phyloP scores from a whole-genome alignment of 306 rosid genomes.

The Cicer yamashitae region DNA sequence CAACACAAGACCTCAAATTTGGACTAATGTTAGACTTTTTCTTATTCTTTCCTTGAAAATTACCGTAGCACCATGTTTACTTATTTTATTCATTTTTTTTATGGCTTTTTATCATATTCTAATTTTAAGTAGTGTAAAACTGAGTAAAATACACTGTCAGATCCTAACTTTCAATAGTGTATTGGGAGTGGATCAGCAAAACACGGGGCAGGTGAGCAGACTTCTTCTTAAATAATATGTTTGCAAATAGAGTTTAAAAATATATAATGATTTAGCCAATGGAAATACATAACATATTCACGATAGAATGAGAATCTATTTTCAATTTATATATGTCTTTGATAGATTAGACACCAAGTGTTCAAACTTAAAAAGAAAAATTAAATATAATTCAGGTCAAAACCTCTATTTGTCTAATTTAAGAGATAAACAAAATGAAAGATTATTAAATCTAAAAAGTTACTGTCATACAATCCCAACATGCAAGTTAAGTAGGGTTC shows the following conservation, averaged over 20 bases:
- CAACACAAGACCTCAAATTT: constrained; percentile 32
- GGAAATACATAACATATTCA: neutral
- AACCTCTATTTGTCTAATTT: neutral
- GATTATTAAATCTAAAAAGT: constrained; percentile 7
- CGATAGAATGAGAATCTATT: neutral
- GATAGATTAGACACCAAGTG: constrained; percentile 18
- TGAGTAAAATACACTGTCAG: too few relatives aligned
- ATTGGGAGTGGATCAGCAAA: too few relatives aligned
- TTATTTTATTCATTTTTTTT: too few relatives aligned
- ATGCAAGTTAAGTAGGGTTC: constrained; percentile 20
- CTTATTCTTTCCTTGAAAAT: constrained; percentile 1
- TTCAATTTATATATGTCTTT: constrained; percentile 2
- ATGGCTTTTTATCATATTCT: too few relatives aligned
- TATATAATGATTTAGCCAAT: neutral
- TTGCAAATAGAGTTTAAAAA: neutral
- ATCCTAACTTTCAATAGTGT: too few relatives aligned
- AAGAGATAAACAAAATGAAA: neutral
- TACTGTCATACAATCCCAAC: constrained; percentile 36
- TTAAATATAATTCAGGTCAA: neutral
- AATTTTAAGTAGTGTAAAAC: too few relatives aligned
- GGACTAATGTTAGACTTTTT: constrained; percentile 8
- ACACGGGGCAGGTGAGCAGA: too few relatives aligned
- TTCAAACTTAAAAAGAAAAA: neutral
- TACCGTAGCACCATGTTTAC: neutral
- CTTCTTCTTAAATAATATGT: too few relatives aligned